Percentiles rank a stretch among this genome's conserved stretches.
Conservation (phyloP, 495 filamentous ascomycete species). For the Lophiotrema nucula region DNA sequence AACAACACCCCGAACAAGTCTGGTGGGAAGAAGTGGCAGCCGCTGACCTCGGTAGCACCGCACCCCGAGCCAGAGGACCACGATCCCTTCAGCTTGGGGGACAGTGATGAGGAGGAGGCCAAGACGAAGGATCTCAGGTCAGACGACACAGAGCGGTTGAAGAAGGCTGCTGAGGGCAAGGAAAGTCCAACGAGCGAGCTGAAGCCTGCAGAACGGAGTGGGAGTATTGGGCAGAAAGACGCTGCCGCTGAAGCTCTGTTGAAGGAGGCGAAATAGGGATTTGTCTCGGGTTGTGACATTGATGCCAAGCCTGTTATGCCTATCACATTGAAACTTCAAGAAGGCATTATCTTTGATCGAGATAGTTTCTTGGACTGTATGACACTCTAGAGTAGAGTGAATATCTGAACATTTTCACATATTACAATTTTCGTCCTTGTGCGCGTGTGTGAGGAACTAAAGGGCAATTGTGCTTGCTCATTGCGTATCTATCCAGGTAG, state of each 20-base stretch:
- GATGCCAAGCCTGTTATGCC: too few relatives aligned
- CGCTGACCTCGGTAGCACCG: constrained; percentile 81
- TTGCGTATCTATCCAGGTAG: too few relatives aligned
- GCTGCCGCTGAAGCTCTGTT: constrained; percentile 47
- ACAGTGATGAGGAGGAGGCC: constrained; percentile 88
- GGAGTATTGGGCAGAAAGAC: constrained; percentile 46
- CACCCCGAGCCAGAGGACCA: constrained; percentile 78
- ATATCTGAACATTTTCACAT: too few relatives aligned
- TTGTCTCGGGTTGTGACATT: too few relatives aligned
- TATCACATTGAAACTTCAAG: too few relatives aligned
- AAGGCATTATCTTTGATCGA: too few relatives aligned
- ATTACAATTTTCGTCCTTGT: too few relatives aligned
- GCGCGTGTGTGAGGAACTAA: too few relatives aligned
- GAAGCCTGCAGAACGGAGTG: constrained; percentile 39
- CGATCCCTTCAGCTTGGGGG: constrained; percentile 93
- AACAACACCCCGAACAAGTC: constrained; percentile 45
- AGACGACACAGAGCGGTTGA: constrained; percentile 68
- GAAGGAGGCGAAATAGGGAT: constrained; percentile 31
- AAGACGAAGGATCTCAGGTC: constrained; percentile 63
- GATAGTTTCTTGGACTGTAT: too few relatives aligned
- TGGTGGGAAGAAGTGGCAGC: constrained; percentile 89
- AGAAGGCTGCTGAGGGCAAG: constrained; percentile 57
- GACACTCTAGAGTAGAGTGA: too few relatives aligned
- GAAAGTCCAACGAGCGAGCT: constrained; percentile 36
- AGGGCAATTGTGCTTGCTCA: too few relatives aligned